Base-by-base conservation (phyloP, 83 land plant species). In the Thuja plicata region DNA sequence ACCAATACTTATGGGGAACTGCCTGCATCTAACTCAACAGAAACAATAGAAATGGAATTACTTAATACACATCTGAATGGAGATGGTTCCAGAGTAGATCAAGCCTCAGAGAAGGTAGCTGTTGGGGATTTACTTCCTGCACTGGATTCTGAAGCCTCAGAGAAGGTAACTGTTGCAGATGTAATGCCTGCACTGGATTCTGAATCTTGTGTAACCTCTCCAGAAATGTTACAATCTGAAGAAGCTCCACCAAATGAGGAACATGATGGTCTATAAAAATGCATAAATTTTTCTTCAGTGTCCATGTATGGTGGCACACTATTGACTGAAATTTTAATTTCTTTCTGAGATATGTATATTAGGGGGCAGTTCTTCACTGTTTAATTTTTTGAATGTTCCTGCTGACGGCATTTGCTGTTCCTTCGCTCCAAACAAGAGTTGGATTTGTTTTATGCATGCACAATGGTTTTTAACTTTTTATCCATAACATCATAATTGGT, bases 31-130 rank as follows among this genome's bases (percentile, higher is more conserved):
- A 54, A 52, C 21, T 13, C 7, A 84, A 84, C 60, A 34, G 60
- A 52, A 52, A 34, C 40, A 34, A 52, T 41, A 84, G 86, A 50
- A 34, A 30, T 34, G 62, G 86, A 84, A 16, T 38, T 52, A 52
- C 34, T 84, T 34, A 52, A 32, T 52, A 54, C 38, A 34, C 21
- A 13, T 84, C 37, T 52, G 86, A 35, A 84, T 52, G 86, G 32
- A 84, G 86, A 17, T 50, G 86, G 38, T 52, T 84, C 86, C 52
- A 19, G 40, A 84, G 24, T 41, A 50, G 86, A 84, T 84, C 86
- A 84, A 48, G 62, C 38, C 86, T 48, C 60, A 84, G 86, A 84
- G 21, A 52, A 84, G 34, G 40, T 5, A 34, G 34, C 10, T 32
- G 8, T 5, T 84, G 37, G 41, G 57, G 62, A 52, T 84, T 40